These are phyloP conservation scores for Penicillium robsamsonii DNA, from an alignment of 495 filamentous ascomycete species.

Conservation along the genomic window DNA sequence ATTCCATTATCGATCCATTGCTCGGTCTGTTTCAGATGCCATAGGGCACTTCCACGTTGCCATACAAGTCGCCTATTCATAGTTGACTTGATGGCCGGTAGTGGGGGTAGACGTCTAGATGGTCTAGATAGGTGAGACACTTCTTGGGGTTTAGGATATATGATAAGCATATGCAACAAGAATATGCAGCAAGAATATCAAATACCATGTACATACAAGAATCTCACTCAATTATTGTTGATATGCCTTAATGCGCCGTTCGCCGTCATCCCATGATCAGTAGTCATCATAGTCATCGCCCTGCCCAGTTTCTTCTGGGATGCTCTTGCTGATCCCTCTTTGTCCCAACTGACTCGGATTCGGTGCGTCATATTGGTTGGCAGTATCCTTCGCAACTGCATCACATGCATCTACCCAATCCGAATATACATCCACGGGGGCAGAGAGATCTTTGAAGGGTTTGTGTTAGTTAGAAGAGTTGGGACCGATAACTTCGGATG, in stretches of 20 bases:
- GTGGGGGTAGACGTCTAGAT: constrained; percentile 2
- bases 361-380: constrained; percentile 50
- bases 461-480: constrained; percentile 9
- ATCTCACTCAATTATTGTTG: constrained; percentile 12
- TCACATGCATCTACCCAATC: constrained; percentile 99
- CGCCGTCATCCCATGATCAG: constrained; percentile 25
- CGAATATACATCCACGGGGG: constrained; percentile 90
- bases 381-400: constrained; percentile 63
- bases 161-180: constrained; percentile 1
- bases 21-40: neutral
- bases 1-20: neutral
- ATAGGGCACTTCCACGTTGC: constrained; percentile 1
- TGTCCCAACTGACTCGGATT: constrained; percentile 18
- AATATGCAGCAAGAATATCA: constrained; percentile 7
- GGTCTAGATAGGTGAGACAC: neutral
- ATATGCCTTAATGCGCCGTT: constrained; percentile 22
- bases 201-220: constrained; percentile 10
- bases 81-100: constrained; percentile 1
- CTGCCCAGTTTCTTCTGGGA: constrained; percentile 12
- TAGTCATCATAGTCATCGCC: constrained; percentile 32
- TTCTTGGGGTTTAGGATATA: neutral
- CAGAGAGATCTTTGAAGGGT: constrained; percentile 66
- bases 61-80: neutral
- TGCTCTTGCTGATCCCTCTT: constrained; percentile 25
- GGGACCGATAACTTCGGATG: neutral